phyloP scores from a whole-genome alignment of 495 filamentous ascomycete genomes.

The Oleoguttula mirabilis region DNA sequence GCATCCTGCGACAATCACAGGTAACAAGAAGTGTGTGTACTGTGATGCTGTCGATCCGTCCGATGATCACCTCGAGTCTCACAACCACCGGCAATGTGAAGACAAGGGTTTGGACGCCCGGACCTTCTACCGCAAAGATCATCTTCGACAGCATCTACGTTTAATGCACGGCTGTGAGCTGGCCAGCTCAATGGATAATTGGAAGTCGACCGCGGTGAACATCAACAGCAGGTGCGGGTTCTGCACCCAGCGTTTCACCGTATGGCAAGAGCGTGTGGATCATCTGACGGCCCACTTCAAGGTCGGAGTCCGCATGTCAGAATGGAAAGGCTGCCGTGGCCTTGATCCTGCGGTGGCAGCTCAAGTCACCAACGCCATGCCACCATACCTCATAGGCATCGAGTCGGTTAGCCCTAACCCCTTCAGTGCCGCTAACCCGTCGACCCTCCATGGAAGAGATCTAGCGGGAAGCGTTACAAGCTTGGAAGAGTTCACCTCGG shows the following conservation, averaged over 20 bases:
- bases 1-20: slow-evolving; percentile 31
- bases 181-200: slow-evolving; percentile 52
- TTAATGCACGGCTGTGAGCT: slow-evolving; percentile 62
- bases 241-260: slow-evolving; percentile 28
- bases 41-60: slow-evolving; percentile 49
- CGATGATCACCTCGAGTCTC: slow-evolving; percentile 51
- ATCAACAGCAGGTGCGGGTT: slow-evolving; percentile 33
- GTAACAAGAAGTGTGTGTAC: slow-evolving; percentile 50
- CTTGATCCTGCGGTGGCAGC: slow-evolving; percentile 28
- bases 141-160: slow-evolving; percentile 68
- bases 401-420: slow-evolving; percentile 27
- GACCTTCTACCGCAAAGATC: slow-evolving; percentile 75
- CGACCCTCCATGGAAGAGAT: slow-evolving; percentile 4
- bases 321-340: slow-evolving; percentile 34
- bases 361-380: slow-evolving; percentile 32
- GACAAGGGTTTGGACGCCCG: slow-evolving; percentile 52
- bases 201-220: slow-evolving; percentile 39
- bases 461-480: not conserved
- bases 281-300: slow-evolving; percentile 34
- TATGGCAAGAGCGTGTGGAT: slow-evolving; percentile 30
- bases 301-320: slow-evolving; percentile 29
- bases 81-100: slow-evolving; percentile 60
- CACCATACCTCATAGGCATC: slow-evolving; percentile 32
- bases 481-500: not conserved
- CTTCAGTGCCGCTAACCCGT: slow-evolving; percentile 28